A percentile compares a stretch with the other conserved stretches of the same genome.
These are phyloP conservation scores for Candida sonorensis DNA, from an alignment of 805 yeast genomes.

Conservation along the genomic window DNA sequence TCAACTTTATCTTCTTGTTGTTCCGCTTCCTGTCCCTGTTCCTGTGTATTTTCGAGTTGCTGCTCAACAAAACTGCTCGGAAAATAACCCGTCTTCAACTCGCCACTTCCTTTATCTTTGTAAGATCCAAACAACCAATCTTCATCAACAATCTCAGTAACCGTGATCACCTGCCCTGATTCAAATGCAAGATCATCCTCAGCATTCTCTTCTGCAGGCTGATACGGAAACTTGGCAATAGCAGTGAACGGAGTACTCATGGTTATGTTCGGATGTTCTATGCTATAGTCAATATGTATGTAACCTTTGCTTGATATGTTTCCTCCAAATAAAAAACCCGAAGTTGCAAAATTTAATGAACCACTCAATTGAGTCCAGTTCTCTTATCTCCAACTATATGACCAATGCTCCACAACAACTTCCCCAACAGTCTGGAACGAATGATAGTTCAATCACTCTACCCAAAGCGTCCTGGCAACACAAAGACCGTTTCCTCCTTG, in stretches of 20 bases:
- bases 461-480: too few species aligned
- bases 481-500: too few species aligned
- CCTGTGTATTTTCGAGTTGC: slow-evolving; percentile 1
- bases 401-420: too few species aligned
- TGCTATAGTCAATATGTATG: background rate
- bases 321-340: too few species aligned
- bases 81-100: slow-evolving; percentile 61
- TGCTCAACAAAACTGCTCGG: slow-evolving; percentile 75
- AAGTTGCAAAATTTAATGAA: too few species aligned
- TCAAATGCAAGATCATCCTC: slow-evolving; percentile 78
- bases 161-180: slow-evolving; percentile 64
- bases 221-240: slow-evolving; percentile 25
- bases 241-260: slow-evolving; percentile 25
- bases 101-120: slow-evolving; percentile 34
- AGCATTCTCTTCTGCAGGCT: slow-evolving; percentile 42
- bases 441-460: too few species aligned
- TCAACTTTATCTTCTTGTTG: background rate
- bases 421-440: too few species aligned
- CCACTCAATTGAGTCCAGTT: too few species aligned
- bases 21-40: background rate
- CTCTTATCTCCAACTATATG: too few species aligned
- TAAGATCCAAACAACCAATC: slow-evolving; percentile 85
- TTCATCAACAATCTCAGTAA: slow-evolving; percentile 76
- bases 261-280: background rate
- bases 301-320: too few species aligned